Conservation (phyloP, 352 stramenopile species). For the Phytophthora vignae region DNA sequence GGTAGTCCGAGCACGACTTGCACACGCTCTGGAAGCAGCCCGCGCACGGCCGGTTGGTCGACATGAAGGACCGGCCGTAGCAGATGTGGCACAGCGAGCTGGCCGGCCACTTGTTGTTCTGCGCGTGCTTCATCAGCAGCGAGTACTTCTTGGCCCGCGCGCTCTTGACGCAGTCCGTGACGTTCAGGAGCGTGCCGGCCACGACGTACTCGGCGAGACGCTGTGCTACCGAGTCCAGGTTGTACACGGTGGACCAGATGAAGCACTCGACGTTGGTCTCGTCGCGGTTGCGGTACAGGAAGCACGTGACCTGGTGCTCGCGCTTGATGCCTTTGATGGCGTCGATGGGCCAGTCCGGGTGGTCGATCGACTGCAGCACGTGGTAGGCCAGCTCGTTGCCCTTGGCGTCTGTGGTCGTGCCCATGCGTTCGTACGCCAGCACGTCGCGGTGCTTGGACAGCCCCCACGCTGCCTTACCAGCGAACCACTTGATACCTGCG, state of each 20-base stretch:
- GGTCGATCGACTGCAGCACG: constrained; percentile 68
- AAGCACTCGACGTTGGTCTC: constrained; percentile 48
- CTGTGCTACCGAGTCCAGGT: constrained; percentile 44
- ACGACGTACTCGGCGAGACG: constrained; percentile 57
- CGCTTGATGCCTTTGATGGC: constrained; percentile 59
- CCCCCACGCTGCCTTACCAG: constrained; percentile 47
- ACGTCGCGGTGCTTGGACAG: constrained; percentile 51
- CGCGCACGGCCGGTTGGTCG: constrained; percentile 46
- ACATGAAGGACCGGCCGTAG: constrained; percentile 51
- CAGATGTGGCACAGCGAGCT: constrained; percentile 54
- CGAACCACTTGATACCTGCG: constrained; percentile 61
- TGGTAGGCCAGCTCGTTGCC: constrained; percentile 61
- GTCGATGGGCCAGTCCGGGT: constrained; percentile 55
- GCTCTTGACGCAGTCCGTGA: constrained; percentile 45
- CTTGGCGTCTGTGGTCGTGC: constrained; percentile 52
- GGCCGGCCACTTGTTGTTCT: constrained; percentile 43
- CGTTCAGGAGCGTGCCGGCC: constrained; percentile 44
- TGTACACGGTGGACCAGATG: constrained; percentile 55
- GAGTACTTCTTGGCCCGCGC: constrained; percentile 55
- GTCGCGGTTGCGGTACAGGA: constrained; percentile 47
- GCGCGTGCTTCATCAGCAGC: constrained; percentile 42
- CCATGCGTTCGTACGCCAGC: constrained; percentile 62
- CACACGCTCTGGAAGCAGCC: constrained; percentile 60
- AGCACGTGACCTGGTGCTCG: constrained; percentile 54
- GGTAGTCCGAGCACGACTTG: constrained; percentile 54